Conservation (phyloP, 106 monocot species). For the Platanthera zijinensis region DNA sequence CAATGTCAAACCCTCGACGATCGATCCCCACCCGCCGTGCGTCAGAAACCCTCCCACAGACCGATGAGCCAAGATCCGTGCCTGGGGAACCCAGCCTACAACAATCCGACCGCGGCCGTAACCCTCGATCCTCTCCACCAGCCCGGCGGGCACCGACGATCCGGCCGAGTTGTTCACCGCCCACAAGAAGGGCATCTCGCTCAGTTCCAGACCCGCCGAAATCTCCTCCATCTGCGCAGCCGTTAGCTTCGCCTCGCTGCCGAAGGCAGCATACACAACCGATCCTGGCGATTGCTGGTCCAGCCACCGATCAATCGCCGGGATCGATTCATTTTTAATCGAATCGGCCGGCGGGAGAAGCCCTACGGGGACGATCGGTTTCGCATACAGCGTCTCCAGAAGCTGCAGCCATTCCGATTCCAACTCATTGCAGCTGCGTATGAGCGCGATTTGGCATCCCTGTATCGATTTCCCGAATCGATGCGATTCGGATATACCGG, state of each 20-base stretch:
- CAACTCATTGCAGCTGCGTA: slow-evolving; percentile 7
- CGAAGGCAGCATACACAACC: slow-evolving; percentile 11
- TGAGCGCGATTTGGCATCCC: neutral
- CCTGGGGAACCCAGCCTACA: slow-evolving; percentile 9
- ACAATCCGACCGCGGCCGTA: neutral
- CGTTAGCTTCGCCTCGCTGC: slow-evolving; percentile 7
- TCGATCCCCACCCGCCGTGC: slow-evolving; percentile 7
- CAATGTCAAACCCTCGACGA: slow-evolving; percentile 7
- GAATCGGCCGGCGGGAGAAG: neutral
- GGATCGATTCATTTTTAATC: neutral
- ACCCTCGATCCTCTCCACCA: neutral
- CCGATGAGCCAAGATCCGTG: slow-evolving; percentile 9
- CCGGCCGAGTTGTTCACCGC: neutral
- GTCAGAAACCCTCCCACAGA: slow-evolving; percentile 3
- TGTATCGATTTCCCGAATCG: neutral
- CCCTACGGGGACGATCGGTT: slow-evolving; percentile 10
- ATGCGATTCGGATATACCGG: neutral
- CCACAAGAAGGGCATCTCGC: slow-evolving; percentile 8
- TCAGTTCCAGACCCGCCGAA: neutral
- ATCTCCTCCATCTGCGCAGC: neutral
- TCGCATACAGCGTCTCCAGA: neutral
- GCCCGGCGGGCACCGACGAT: neutral
- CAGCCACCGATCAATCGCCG: neutral
- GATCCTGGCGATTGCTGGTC: neutral
- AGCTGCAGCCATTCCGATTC: slow-evolving; percentile 9